Percentiles rank a stretch among this genome's conserved stretches.
Evolutionary conservation across 768 basidiomycete species (phyloP).

Genomic region (Boletus eberwhitei): DNA sequence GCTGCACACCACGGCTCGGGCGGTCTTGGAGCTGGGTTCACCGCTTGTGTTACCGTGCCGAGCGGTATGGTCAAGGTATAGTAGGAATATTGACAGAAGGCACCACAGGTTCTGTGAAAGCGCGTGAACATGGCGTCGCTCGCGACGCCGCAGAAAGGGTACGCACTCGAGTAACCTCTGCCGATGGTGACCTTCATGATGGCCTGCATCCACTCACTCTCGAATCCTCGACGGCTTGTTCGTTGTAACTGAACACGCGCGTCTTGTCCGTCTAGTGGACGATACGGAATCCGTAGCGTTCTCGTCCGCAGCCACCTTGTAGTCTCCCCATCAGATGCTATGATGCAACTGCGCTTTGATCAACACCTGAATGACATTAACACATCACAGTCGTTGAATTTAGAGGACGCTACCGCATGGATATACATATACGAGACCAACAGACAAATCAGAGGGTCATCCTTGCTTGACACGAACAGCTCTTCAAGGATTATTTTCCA

Average conservation of each 20-base stretch:
- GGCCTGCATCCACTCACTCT: slow-evolving; percentile 99
- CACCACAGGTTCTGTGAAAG: slow-evolving; percentile 76
- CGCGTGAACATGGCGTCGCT: background rate
- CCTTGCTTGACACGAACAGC: background rate
- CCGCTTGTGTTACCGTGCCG: slow-evolving; percentile 81
- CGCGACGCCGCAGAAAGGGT: background rate
- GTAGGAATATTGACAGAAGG: slow-evolving; percentile 97
- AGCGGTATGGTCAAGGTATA: slow-evolving; percentile 58
- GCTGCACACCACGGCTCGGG: too few relatives aligned
- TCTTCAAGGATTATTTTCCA: background rate
- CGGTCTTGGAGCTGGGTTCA: slow-evolving; percentile 94
- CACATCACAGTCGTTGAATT: too few relatives aligned
- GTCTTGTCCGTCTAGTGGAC: slow-evolving; percentile 84
- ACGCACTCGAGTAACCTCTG: slow-evolving; percentile 85
- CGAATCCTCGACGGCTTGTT: slow-evolving; percentile 71
- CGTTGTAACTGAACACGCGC: slow-evolving; percentile 90
- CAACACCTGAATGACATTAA: too few relatives aligned
- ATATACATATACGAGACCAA: too few relatives aligned
- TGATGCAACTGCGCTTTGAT: too few relatives aligned
- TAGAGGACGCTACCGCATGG: too few relatives aligned
- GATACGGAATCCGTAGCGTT: slow-evolving; percentile 90
- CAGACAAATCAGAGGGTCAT: background rate
- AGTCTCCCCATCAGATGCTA: slow-evolving; percentile 24
- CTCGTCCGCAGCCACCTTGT: slow-evolving; percentile 91
- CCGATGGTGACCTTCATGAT: slow-evolving; percentile 98